phyloP scores from a whole-genome alignment of 169 alveolate genomes.

The Cardiosporidium cionae region DNA sequence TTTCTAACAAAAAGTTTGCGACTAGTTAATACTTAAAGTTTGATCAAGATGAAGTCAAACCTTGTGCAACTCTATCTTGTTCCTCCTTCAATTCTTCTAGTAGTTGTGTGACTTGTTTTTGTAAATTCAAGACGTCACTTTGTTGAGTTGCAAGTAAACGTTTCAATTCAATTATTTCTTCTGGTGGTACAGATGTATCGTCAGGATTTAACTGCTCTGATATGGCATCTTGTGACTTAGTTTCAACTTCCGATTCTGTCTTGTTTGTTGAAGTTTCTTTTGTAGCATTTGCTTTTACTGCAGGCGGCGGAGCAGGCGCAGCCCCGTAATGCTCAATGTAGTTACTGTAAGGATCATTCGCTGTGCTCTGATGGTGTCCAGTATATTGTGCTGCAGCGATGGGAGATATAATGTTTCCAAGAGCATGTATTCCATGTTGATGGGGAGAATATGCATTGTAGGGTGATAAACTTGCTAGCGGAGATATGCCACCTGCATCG shows the following conservation, averaged over 20 bases:
- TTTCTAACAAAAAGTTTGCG: background rate
- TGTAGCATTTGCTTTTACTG: background rate
- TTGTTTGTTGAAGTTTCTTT: background rate
- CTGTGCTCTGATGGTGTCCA: no score
- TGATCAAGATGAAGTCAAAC: background rate
- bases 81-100: background rate
- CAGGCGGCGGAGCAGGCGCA: background rate
- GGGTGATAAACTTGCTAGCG: no score
- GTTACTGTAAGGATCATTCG: background rate
- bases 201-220: background rate
- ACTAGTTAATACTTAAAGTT: background rate
- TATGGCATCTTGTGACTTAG: no score
- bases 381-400: no score
- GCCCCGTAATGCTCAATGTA: background rate
- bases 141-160: background rate
- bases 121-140: background rate
- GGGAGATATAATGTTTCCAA: no score
- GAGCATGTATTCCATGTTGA: no score
- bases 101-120: background rate
- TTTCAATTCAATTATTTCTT: background rate
- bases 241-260: background rate
- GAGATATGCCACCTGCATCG: no score
- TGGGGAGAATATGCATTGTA: no score
- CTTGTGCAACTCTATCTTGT: background rate
- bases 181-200: background rate